Conservation (phyloP, 192 early-diverging fungal genomes). For the Linnemannia exigua region DNA sequence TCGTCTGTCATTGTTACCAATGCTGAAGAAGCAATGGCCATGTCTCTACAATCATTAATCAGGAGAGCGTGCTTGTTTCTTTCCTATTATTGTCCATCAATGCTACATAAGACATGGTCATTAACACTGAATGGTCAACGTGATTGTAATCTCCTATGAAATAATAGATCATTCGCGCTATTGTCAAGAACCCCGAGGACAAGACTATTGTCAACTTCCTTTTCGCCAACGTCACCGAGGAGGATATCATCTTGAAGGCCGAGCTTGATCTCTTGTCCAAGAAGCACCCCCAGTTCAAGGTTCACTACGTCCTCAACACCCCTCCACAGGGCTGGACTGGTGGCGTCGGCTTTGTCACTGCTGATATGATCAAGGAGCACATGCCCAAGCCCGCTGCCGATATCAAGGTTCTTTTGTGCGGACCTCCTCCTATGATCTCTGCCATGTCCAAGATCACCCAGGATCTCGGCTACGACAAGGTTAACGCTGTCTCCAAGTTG, state of each 20-base stretch:
- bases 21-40: background rate
- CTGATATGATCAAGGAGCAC: slow-evolving; percentile 82
- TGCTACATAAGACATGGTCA: background rate
- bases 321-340: slow-evolving; percentile 87
- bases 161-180: slow-evolving; percentile 83
- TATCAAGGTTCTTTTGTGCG: slow-evolving; percentile 92
- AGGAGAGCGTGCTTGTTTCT: no score
- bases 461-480: slow-evolving; percentile 85
- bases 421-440: slow-evolving; percentile 91
- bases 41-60: background rate
- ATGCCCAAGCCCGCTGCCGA: slow-evolving; percentile 81
- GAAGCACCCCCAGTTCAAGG: slow-evolving; percentile 82
- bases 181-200: slow-evolving; percentile 89
- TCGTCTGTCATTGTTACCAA: background rate
- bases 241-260: slow-evolving; percentile 89
- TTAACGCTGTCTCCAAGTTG: slow-evolving; percentile 83
- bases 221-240: slow-evolving; percentile 91
- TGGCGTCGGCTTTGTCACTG: slow-evolving; percentile 88
- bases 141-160: background rate
- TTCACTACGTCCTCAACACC: slow-evolving; percentile 89
- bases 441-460: slow-evolving; percentile 80
- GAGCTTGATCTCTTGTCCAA: slow-evolving; percentile 84
- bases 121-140: background rate
- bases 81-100: background rate
- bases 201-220: slow-evolving; percentile 89